These are phyloP conservation scores for Aethionema arabicum DNA, from an alignment of 345 rosid species.

Conservation along the genomic window DNA sequence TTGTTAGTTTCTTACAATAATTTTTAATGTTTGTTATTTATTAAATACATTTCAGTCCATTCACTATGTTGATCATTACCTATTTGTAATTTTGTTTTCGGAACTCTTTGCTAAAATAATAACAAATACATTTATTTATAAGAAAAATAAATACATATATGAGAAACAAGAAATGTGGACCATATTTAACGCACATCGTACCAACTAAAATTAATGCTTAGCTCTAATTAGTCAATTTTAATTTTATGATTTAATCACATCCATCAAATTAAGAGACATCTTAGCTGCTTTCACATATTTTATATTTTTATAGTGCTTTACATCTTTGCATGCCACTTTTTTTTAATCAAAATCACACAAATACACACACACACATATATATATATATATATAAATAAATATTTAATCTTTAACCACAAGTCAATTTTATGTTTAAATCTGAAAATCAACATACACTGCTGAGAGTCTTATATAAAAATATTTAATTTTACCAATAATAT, in stretches of 20 bases:
- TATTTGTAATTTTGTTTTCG: neutral
- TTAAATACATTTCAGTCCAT: too few species aligned
- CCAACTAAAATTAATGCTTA: conserved; percentile 29
- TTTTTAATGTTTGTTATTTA: too few species aligned
- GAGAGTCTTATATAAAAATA: too few species aligned
- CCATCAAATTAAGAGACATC: conserved; percentile 23
- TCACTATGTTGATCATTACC: too few species aligned
- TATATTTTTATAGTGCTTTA: conserved; percentile 22
- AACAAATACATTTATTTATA: neutral
- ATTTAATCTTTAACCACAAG: neutral
- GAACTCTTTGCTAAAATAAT: neutral
- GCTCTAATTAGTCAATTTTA: conserved; percentile 25
- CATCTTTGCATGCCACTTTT: conserved; percentile 27
- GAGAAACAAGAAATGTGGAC: conserved; percentile 31
- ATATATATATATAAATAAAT: neutral
- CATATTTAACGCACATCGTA: conserved; percentile 31
- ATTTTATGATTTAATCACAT: conserved; percentile 33
- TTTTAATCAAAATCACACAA: conserved; percentile 10
- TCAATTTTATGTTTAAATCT: conserved; percentile 15
- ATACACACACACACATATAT: neutral
- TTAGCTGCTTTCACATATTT: conserved; percentile 25
- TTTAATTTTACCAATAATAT: neutral
- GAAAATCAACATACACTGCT: conserved; percentile 21
- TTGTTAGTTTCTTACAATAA: too few species aligned
- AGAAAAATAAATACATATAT: neutral